Base-by-base conservation (phyloP, 1,139 yeast genomes). In the Kodamaea suecica region DNA sequence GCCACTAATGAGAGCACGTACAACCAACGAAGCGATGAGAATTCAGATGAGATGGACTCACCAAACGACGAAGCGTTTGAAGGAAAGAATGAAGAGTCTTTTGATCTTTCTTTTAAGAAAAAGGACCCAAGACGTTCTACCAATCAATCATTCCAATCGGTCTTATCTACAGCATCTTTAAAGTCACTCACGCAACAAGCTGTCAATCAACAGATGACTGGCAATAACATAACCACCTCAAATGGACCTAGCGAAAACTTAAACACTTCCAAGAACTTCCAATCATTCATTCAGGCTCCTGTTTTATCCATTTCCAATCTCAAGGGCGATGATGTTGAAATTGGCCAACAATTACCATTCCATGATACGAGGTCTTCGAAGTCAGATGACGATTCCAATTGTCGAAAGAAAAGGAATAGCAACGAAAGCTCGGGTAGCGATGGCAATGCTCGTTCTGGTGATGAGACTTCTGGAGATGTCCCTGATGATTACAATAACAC, bases 131-230 rank as follows among this genome's bases (percentile, higher is more conserved):
- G 70, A 13, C 67, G 73, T 39, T 63, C 70, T 24, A 60, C 84
- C 37, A 70, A 81, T 1, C 82, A 76, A 47, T 73, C 79, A n/a
- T 75, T 76, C 31, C 84, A 78, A 50, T 73, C 80, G 33, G 83
- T 78, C n/a, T 60, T 79, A 37, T 76, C 82, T 23, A 71, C 79
- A 17, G 80, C 80, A 3, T 77, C 84, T 1, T 55, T 78, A 26
- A 70, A 73, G 49, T 72, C 78, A 19, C 51, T 69, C 37, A 63
- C 61, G 34, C 70, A 63, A 37, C 32, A 29, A 20, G 32, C 32
- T 8, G 14, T 20, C 4, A 15, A 13, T n/a, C 11, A 25, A 5
- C 28, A 25, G 14, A 11, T n/a, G 17, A 25, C 14, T 11, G 20
- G 12, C 14, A 28, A 28, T 27, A 27, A 2, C 23, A 16, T 16